Evolutionary conservation across 2,329 filamentous ascomycete species (phyloP).

Genomic region (Aspergillus quadrilineatus): DNA sequence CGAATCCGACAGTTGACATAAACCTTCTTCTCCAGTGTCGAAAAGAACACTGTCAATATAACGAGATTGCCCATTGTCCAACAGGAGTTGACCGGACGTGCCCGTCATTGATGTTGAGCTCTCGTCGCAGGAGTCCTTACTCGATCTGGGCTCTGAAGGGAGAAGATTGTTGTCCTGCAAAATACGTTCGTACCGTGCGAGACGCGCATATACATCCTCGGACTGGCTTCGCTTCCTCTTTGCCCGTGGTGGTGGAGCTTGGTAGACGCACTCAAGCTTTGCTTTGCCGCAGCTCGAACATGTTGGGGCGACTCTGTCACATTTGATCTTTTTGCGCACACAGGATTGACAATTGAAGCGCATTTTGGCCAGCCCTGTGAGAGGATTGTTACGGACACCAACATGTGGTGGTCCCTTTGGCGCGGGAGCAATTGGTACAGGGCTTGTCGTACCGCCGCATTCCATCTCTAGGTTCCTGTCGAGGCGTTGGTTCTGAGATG

Average conservation of each 20-base stretch:
- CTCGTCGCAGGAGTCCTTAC: neutral
- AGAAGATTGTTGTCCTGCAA: constrained; percentile 32
- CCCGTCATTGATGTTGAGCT: neutral
- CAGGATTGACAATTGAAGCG: constrained; percentile 23
- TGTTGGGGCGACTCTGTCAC: constrained; percentile 34
- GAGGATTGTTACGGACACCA: neutral
- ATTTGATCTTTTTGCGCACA: constrained; percentile 43
- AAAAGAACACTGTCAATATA: constrained; percentile 42
- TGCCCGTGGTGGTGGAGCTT: constrained; percentile 39
- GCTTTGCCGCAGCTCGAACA: constrained; percentile 37
- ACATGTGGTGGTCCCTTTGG: too few relatives aligned
- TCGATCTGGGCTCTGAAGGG: neutral
- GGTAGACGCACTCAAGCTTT: constrained; percentile 43
- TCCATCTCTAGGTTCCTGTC: too few relatives aligned
- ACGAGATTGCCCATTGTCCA: constrained; percentile 37
- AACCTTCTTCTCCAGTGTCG: constrained; percentile 26
- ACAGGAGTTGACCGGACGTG: neutral
- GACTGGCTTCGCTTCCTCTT: constrained; percentile 35
- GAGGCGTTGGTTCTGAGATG: too few relatives aligned
- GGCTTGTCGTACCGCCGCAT: neutral
- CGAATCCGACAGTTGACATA: constrained; percentile 25
- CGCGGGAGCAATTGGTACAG: neutral
- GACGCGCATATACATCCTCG: constrained; percentile 33
- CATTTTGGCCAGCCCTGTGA: neutral
- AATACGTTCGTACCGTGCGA: constrained; percentile 44